Percentiles rank a stretch among this genome's conserved stretches.
These are phyloP conservation scores for Fusarium duplospermum DNA, from an alignment of 2,329 filamentous ascomycete species.

Conservation along the genomic window DNA sequence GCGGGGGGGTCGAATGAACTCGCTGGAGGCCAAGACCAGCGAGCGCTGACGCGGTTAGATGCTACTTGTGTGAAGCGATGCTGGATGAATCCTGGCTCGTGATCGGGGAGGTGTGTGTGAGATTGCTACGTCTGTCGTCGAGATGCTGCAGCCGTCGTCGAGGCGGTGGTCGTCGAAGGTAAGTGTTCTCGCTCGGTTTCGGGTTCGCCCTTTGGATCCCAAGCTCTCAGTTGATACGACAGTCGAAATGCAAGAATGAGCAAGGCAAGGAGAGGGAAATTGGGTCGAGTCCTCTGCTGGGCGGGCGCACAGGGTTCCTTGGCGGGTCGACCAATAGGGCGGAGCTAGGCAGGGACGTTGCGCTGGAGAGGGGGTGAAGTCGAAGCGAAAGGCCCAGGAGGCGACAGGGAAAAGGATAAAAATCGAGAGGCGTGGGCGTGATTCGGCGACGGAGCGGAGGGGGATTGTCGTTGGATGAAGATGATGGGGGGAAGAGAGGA, in stretches of 20 bases:
- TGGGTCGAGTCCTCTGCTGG: conserved; percentile 41
- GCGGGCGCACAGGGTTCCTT: conserved; percentile 43
- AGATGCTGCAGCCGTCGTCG: conserved; percentile 7
- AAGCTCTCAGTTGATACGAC: conserved; percentile 33
- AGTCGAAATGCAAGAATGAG: conserved; percentile 34
- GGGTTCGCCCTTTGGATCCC: conserved; percentile 8
- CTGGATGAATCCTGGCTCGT: conserved; percentile 30
- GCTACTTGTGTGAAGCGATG: conserved; percentile 40
- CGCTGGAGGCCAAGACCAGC: conserved; percentile 39
- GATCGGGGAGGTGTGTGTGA: conserved; percentile 8
- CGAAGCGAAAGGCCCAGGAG: conserved; percentile 9
- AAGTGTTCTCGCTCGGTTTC: conserved; percentile 13
- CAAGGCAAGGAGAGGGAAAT: conserved; percentile 41
- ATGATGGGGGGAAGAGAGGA: conserved; percentile 26
- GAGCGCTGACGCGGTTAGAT: conserved; percentile 40
- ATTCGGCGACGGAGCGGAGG: conserved; percentile 9
- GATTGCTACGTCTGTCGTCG: conserved; percentile 17
- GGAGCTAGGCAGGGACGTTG: conserved; percentile 34
- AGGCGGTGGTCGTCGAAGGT: background rate
- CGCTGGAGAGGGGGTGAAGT: conserved; percentile 25
- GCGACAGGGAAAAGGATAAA: background rate
- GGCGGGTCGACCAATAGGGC: conserved; percentile 43
- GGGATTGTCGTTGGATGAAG: conserved; percentile 29
- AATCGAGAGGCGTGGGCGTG: conserved; percentile 8
- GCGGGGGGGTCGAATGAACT: conserved; percentile 36